Evolutionary conservation across 495 filamentous ascomycete species (phyloP).

Genomic region (Aspergillus asperescens): DNA sequence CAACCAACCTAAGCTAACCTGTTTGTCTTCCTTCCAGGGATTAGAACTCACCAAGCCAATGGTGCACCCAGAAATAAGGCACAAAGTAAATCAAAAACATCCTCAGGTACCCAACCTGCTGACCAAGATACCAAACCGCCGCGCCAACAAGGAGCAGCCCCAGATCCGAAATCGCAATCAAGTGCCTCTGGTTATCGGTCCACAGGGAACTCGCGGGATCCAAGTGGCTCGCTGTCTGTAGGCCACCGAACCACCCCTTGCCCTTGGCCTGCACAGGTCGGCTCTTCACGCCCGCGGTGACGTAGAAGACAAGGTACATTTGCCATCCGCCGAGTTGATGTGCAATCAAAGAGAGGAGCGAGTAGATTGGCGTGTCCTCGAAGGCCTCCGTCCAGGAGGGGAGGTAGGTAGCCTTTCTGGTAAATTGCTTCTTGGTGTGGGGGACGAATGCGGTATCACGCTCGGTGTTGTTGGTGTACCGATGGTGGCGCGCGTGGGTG

Average conservation of each 20-base stretch:
- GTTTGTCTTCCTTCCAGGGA: too few relatives aligned
- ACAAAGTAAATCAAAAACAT: slow-evolving; percentile 48
- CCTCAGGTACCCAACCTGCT: slow-evolving; percentile 46
- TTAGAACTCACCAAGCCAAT: slow-evolving; percentile 49
- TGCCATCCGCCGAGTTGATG: slow-evolving; percentile 57
- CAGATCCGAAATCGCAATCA: slow-evolving; percentile 56
- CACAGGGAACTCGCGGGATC: slow-evolving; percentile 56
- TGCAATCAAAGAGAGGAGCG: slow-evolving; percentile 41
- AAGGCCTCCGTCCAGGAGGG: slow-evolving; percentile 26
- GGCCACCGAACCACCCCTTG: slow-evolving; percentile 30
- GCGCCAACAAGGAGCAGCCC: slow-evolving; percentile 46
- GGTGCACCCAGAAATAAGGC: slow-evolving; percentile 57
- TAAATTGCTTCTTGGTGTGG: slow-evolving; percentile 37
- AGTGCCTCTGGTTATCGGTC: slow-evolving; percentile 49
- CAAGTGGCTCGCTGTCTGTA: slow-evolving; percentile 50
- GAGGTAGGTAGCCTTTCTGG: not conserved
- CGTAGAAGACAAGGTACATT: slow-evolving; percentile 50
- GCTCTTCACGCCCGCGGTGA: slow-evolving; percentile 47
- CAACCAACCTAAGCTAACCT: too few relatives aligned
- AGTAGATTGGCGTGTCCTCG: slow-evolving; percentile 54
- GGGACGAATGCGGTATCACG: slow-evolving; percentile 58
- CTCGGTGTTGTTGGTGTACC: slow-evolving; percentile 54
- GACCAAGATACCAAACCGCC: slow-evolving; percentile 38
- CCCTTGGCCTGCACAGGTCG: slow-evolving; percentile 33
- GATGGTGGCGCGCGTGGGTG: slow-evolving; percentile 69